Conservation (phyloP, 108 stramenopile genomes). For the Chaetoceros tenuissimus region DNA sequence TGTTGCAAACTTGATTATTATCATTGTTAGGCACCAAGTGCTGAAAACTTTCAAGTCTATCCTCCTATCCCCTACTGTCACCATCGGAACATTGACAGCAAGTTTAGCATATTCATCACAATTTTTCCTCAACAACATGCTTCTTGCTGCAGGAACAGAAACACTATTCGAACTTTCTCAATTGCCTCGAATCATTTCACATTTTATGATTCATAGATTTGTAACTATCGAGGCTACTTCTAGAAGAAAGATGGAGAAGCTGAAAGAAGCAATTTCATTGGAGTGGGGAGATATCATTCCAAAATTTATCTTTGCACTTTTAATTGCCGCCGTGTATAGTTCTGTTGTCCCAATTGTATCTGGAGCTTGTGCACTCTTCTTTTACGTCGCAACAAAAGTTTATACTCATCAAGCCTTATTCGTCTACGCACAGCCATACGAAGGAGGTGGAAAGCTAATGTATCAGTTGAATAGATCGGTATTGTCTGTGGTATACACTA, state of each 20-base stretch:
- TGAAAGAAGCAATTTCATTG: slow-evolving; percentile 2
- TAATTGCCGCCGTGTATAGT: slow-evolving; percentile 17
- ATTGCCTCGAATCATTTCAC: background rate
- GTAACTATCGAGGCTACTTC: slow-evolving; percentile 12
- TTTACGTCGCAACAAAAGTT: slow-evolving; percentile 39
- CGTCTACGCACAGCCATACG: slow-evolving; percentile 38
- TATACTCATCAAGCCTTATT: slow-evolving; percentile 44
- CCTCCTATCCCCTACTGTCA: background rate
- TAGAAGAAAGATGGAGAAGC: slow-evolving; percentile 8
- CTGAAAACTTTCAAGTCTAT: background rate
- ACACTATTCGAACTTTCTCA: slow-evolving; percentile 7
- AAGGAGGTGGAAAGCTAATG: slow-evolving; percentile 46
- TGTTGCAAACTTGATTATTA: slow-evolving; percentile 7
- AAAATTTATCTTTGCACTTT: slow-evolving; percentile 14
- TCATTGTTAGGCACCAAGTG: slow-evolving; percentile 5
- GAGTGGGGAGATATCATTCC: slow-evolving; percentile 17
- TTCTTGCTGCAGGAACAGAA: slow-evolving; percentile 8
- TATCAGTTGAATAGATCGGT: slow-evolving; percentile 38
- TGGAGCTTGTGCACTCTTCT: slow-evolving; percentile 35
- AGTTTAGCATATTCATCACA: slow-evolving; percentile 3
- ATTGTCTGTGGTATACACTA: slow-evolving; percentile 28
- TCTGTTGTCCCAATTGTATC: slow-evolving; percentile 11
- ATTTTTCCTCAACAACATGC: slow-evolving; percentile 10
- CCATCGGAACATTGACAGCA: background rate
- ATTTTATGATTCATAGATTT: slow-evolving; percentile 1